A percentile compares a stretch with the other conserved stretches of the same genome.
Conservation (phyloP, 768 basidiomycete genomes). For the Clitopilus passeckerianus region DNA sequence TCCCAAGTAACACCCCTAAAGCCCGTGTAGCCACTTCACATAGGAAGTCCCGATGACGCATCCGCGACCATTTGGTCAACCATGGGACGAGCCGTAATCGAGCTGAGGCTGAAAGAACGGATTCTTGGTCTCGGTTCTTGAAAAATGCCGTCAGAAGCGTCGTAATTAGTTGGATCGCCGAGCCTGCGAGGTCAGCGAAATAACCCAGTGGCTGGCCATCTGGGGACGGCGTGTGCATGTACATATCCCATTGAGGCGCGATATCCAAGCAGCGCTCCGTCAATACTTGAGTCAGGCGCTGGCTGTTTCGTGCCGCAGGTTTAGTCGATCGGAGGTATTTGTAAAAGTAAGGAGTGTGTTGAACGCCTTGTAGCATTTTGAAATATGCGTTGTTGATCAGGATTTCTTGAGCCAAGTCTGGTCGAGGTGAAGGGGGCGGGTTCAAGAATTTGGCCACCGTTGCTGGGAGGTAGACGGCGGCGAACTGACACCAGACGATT, state of each 20-base stretch:
- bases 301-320: background rate
- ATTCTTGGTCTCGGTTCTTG: background rate
- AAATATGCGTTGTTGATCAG: background rate
- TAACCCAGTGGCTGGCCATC: background rate
- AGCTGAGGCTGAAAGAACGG: background rate
- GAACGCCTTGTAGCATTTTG: background rate
- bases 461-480: constrained; percentile 13
- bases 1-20: background rate
- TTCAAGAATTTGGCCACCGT: constrained; percentile 11
- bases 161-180: background rate
- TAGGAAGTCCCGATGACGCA: background rate
- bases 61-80: background rate
- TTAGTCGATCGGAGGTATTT: background rate
- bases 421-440: background rate
- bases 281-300: no score
- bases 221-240: background rate
- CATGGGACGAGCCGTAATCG: background rate
- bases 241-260: background rate
- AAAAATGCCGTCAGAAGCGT: background rate
- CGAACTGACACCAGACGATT: constrained; percentile 10
- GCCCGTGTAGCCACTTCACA: background rate
- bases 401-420: background rate
- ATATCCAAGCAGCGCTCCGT: background rate
- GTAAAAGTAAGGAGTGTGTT: background rate
- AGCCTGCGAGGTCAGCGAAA: background rate